Evolutionary conservation across 345 rosid genomes (phyloP).

Genomic region (Gossypium ekmanianum): DNA sequence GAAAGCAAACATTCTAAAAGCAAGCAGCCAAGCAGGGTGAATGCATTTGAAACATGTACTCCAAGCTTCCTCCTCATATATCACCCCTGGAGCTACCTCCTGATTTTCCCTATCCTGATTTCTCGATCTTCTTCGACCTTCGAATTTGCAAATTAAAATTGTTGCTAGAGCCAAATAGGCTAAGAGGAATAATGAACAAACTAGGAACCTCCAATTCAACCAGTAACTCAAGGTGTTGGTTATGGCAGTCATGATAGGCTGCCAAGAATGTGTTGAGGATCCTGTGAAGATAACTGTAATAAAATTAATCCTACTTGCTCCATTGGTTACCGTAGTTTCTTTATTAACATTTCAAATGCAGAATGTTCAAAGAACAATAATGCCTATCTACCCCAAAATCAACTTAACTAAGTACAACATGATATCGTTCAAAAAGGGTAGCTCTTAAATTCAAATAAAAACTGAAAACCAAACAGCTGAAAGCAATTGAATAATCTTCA

Average conservation of each 20-base stretch:
- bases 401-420: background rate
- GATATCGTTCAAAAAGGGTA: background rate
- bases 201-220: slow-evolving; percentile 83
- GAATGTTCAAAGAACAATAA: background rate
- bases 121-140: slow-evolving; percentile 39
- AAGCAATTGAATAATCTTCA: background rate
- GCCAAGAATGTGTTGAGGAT: slow-evolving; percentile 44
- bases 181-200: slow-evolving; percentile 53
- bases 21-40: slow-evolving; percentile 73
- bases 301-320: slow-evolving; percentile 33
- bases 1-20: slow-evolving; percentile 54
- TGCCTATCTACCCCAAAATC: background rate
- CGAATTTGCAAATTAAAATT: slow-evolving; percentile 65
- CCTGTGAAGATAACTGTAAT: slow-evolving; percentile 50
- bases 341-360: background rate
- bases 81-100: slow-evolving; percentile 28
- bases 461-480: background rate
- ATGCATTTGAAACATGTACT: slow-evolving; percentile 52
- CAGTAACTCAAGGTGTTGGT: slow-evolving; percentile 69
- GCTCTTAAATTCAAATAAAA: background rate
- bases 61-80: slow-evolving; percentile 75
- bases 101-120: slow-evolving; percentile 35
- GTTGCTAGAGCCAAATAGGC: slow-evolving; percentile 40
- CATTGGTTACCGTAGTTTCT: slow-evolving; percentile 18
- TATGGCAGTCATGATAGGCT: slow-evolving; percentile 55